Evolutionary conservation across 1,139 yeast species (phyloP), one percentile per base, ranked within the genome.

Genomic region (Candida pseudoviswanathii): DNA sequence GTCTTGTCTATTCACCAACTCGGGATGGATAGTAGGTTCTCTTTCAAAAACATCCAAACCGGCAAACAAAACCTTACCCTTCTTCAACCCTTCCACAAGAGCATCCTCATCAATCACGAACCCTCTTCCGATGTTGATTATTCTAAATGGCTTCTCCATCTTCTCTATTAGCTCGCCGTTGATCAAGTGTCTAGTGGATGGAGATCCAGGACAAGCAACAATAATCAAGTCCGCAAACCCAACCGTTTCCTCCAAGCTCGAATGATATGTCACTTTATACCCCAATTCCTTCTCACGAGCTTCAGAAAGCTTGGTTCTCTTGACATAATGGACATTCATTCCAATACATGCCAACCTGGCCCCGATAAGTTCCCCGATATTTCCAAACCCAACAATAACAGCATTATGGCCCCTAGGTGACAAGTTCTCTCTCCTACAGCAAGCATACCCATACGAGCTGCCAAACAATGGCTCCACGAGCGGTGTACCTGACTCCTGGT

Each of bases 41-140:
- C 78, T 65, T 58, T 84, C 87, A 66, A 74, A 89, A 4, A 90
- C 97, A 60, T 90, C 97, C 42, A 89, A 70, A 0, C 96, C 97
- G 11, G 86, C 94, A 60, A 85, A 81, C 24, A 78, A 66, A 3
- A 91, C 76, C 52, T 86, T 83, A 1, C 95, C 96, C 3, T 75
- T 62, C 54, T 84, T 76, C 51, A 91, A 73, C 0, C 90, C 96
- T 7, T 71, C 74, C 2, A 89, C 80, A 45, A 91, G 71, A 1
- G 86, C 96, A 22, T 76, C 74, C 59, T 89, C 96, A 60, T 90
- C 86, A 51, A 91, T 75, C 30, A 89, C 81, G 4, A 78, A 64
- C 0, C 95, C 95, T 55, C 95, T 76, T 1, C 96, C 96, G 33
- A 88, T 84, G 63, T 90, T 90, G 50, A 90, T 85, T 33, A 90